Evolutionary conservation across 768 basidiomycete genomes (phyloP), one percentile per base, ranked within the genome.

Genomic region (Nevesoporus exiguus): DNA sequence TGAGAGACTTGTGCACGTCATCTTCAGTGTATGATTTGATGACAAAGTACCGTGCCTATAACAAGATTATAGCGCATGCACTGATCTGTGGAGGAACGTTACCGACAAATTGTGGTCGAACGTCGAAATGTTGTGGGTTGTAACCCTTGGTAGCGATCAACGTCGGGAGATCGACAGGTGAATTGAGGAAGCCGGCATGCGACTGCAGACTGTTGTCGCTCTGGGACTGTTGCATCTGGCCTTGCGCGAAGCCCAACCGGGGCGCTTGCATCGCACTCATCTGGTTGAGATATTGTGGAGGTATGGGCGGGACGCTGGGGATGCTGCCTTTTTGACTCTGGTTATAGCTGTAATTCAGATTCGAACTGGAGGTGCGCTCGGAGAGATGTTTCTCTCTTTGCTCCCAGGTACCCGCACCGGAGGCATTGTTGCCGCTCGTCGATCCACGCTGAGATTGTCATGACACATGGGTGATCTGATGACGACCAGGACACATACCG

Each of bases 1-100:
- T 96, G 64, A 97, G 80, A 15, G 92, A 95, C 71, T 99, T 99
- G 75, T 98, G 96, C 1, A 99, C 96, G 66, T 99, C 96, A 65
- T 98, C 97, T 71, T 98, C 96, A 1, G 97, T 98, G 73, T 95
- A 99, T 0, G 93, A 96, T 70, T 99, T 99, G 79, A 99, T 98
- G 30, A 98, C 96, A 66, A 98, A 98, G 74, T 80, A 98, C 15
- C 95, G 81, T 4, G 96, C 93, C 86, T 93, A 55, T 7, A 58
- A 59, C 24, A 15, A 42, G 29, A 44, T n/a, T 45, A 55, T 29
- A 59, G 52, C 27, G 41, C 42, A 39, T 43, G 40, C 47, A 34
- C 21, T 9, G 17, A 15, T 34, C 21, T 42, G 5, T 17, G 40
- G 40, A 42, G 34, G 49, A 61, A 45, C 33, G 52, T 30, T 29